Percentiles rank a stretch among this genome's conserved stretches.
Conservation (phyloP, 371 early-diverging fungal species). For the Cokeromyces recurvatus region DNA sequence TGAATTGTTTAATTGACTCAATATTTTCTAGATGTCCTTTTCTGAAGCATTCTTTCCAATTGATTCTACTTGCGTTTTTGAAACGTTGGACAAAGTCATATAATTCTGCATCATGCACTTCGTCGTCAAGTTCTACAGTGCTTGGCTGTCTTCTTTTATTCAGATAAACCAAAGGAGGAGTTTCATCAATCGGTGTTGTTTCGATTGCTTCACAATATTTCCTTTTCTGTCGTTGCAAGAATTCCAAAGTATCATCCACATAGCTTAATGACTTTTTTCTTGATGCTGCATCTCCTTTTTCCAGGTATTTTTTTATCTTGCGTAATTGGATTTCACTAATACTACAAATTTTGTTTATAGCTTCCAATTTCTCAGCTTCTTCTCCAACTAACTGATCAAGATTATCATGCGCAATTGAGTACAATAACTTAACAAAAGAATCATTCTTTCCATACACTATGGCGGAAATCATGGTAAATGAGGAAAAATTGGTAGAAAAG, state of each 20-base stretch:
- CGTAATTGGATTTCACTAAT: slow-evolving; percentile 15
- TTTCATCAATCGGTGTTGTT: slow-evolving; percentile 9
- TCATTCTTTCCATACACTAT: slow-evolving; percentile 13
- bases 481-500: too few relatives aligned
- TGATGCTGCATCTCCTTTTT: slow-evolving; percentile 11
- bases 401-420: slow-evolving; percentile 11
- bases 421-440: slow-evolving; percentile 2
- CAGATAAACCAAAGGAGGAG: slow-evolving; percentile 9
- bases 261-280: slow-evolving; percentile 12
- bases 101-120: slow-evolving; percentile 9
- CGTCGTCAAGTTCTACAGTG: slow-evolving; percentile 6
- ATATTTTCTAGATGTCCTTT: slow-evolving; percentile 10
- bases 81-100: slow-evolving; percentile 11
- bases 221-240: slow-evolving; percentile 13
- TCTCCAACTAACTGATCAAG: slow-evolving; percentile 13
- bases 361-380: slow-evolving; percentile 14
- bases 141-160: slow-evolving; percentile 1
- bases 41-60: slow-evolving; percentile 10
- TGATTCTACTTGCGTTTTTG: slow-evolving; percentile 9
- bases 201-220: slow-evolving; percentile 15
- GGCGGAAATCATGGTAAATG: too few relatives aligned
- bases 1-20: slow-evolving; percentile 7
- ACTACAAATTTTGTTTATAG: slow-evolving; percentile 7
- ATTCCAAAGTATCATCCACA: slow-evolving; percentile 9
- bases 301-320: slow-evolving; percentile 12